Conservation (phyloP, 805 yeast species). For the Candida boleticola region DNA sequence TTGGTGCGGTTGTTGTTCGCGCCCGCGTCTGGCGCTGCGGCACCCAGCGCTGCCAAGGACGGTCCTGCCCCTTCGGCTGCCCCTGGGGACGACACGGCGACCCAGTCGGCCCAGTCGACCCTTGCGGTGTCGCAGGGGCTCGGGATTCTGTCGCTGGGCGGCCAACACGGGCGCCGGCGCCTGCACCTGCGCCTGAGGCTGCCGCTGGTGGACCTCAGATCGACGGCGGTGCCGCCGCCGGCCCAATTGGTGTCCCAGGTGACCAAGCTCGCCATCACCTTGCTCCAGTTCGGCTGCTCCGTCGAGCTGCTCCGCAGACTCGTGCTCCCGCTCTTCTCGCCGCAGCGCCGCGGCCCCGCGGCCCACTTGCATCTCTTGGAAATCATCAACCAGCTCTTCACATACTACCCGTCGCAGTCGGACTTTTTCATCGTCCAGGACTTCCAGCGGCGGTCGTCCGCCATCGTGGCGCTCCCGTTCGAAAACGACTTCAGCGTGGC, state of each 20-base stretch:
- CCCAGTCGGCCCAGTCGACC: no score
- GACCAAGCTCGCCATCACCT: constrained; percentile 20
- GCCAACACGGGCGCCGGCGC: no score
- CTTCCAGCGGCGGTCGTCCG: constrained; percentile 11
- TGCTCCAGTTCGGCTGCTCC: constrained; percentile 37
- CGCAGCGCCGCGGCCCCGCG: not conserved
- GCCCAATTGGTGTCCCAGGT: constrained; percentile 14
- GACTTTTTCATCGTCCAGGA: constrained; percentile 26
- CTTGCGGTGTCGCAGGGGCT: not conserved
- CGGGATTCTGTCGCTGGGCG: no score
- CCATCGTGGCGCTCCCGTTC: constrained; percentile 24
- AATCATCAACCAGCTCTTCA: constrained; percentile 19
- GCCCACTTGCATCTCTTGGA: constrained; percentile 18
- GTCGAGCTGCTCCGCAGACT: constrained; percentile 18
- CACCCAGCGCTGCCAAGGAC: not conserved
- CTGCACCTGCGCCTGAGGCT: no score
- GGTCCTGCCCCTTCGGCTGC: not conserved
- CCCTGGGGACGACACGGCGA: no score
- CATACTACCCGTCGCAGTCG: constrained; percentile 25
- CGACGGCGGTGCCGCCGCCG: not conserved
- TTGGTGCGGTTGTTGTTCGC: constrained; percentile 11
- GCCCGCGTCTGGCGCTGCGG: not conserved
- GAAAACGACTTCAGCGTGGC: constrained; percentile 10
- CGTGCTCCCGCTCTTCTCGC: constrained; percentile 16
- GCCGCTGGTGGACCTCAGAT: not conserved